Evolutionary conservation across 2,329 filamentous ascomycete genomes (phyloP).

Genomic region (Pestalotiopsis fici): DNA sequence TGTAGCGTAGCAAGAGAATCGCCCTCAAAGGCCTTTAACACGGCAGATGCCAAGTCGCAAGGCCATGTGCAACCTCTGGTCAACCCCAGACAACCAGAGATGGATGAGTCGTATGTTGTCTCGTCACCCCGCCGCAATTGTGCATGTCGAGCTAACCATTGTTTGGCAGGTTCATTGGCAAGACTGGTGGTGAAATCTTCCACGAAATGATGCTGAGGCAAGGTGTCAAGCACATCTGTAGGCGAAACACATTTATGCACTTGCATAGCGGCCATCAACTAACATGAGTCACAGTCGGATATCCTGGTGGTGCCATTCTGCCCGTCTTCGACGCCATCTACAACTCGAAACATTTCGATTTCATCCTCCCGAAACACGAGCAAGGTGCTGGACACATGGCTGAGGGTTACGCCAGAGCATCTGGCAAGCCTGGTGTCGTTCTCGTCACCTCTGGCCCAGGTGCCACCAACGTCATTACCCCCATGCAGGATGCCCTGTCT

Average conservation of each 20-base stretch:
- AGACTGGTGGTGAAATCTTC: slow-evolving; percentile 94
- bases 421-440: slow-evolving; percentile 92
- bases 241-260: slow-evolving; percentile 37
- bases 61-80: slow-evolving; percentile 72
- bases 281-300: slow-evolving; percentile 62
- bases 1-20: slow-evolving; percentile 56
- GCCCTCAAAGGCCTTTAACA: slow-evolving; percentile 65
- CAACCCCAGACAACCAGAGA: slow-evolving; percentile 59
- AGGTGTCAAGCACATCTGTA: slow-evolving; percentile 91
- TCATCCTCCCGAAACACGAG: slow-evolving; percentile 93
- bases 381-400: slow-evolving; percentile 99
- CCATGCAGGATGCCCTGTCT: slow-evolving; percentile 93
- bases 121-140: neutral
- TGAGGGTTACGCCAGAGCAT: slow-evolving; percentile 91
- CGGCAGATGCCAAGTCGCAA: slow-evolving; percentile 40
- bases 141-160: neutral
- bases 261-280: slow-evolving; percentile 4
- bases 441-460: slow-evolving; percentile 95
- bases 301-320: slow-evolving; percentile 93
- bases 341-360: slow-evolving; percentile 96
- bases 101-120: slow-evolving; percentile 71
- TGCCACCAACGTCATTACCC: slow-evolving; percentile 94
- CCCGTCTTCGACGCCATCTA: slow-evolving; percentile 99
- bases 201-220: slow-evolving; percentile 99
- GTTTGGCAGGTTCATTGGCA: slow-evolving; percentile 76